Conservation (phyloP, 2,329 filamentous ascomycete species). For the Teratosphaeriaceae sp. region DNA sequence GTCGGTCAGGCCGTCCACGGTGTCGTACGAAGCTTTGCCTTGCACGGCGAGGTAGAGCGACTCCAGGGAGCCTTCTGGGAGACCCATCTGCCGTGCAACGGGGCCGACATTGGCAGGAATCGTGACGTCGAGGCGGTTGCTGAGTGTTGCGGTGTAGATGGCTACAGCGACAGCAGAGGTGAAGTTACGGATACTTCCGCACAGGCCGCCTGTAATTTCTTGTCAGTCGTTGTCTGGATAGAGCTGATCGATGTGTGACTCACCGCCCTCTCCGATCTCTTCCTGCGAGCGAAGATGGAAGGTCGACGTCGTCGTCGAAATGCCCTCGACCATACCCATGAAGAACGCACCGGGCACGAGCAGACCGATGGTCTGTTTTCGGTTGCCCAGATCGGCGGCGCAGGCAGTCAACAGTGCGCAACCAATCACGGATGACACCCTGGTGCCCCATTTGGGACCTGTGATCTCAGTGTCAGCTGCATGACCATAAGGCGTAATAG, state of each 20-base stretch:
- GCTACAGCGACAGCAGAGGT: conserved; percentile 18
- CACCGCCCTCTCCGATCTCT: conserved; percentile 20
- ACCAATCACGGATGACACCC: background rate
- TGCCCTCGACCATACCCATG: conserved; percentile 19
- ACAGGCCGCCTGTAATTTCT: no score
- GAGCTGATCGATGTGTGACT: no score
- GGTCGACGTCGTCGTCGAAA: conserved; percentile 17
- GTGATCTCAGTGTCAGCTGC: no score
- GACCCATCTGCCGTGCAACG: conserved; percentile 13
- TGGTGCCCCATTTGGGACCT: background rate
- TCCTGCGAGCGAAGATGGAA: conserved; percentile 23
- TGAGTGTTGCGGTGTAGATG: conserved; percentile 18
- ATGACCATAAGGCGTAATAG: no score
- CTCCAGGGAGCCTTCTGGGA: conserved; percentile 12
- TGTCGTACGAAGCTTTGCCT: conserved; percentile 11
- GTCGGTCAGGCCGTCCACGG: conserved; percentile 16
- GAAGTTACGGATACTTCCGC: conserved; percentile 18
- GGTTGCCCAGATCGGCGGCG: background rate
- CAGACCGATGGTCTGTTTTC: conserved; percentile 13
- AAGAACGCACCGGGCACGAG: conserved; percentile 17
- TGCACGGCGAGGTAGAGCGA: conserved; percentile 13
- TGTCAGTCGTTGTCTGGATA: no score
- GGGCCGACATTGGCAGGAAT: conserved; percentile 14
- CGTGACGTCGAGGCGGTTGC: conserved; percentile 16
- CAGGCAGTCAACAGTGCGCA: background rate